phyloP scores from a whole-genome alignment of 75 land plant genomes.

The Selaginella tamariscina region DNA sequence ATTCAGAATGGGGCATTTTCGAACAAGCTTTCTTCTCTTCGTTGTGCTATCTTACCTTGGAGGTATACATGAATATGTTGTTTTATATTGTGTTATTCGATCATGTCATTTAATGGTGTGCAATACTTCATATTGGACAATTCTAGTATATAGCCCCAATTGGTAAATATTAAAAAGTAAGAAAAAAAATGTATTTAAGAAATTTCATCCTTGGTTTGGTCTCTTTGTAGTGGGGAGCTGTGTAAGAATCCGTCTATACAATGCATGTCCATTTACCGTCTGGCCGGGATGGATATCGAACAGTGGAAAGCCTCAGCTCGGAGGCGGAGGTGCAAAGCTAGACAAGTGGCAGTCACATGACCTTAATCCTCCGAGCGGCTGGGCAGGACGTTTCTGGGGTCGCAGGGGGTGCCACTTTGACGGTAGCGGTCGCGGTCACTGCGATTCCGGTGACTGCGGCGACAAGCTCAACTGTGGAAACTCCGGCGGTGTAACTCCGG shows the following conservation, averaged over 20 bases:
- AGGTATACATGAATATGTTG: too few relatives aligned
- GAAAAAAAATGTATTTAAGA: too few relatives aligned
- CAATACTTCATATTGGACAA: too few relatives aligned
- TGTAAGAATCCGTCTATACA: not conserved
- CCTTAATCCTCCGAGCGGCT: not conserved
- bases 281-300: not conserved
- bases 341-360: not conserved
- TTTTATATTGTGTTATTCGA: too few relatives aligned
- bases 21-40: too few relatives aligned
- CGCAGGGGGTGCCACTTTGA: not conserved
- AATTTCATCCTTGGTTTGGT: too few relatives aligned
- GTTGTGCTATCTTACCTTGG: too few relatives aligned
- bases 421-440: not conserved
- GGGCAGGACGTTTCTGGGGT: not conserved
- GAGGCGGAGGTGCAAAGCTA: not conserved
- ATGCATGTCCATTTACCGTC: not conserved
- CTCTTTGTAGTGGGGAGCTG: too few relatives aligned
- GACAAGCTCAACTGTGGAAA: not conserved
- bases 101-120: too few relatives aligned
- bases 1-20: too few relatives aligned
- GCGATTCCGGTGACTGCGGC: not conserved
- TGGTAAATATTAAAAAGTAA: too few relatives aligned
- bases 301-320: not conserved
- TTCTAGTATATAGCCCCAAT: too few relatives aligned
- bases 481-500: not conserved